These are phyloP conservation scores for Colletotrichum camelliae DNA, from an alignment of 2,329 filamentous ascomycete species.

Conservation along the genomic window DNA sequence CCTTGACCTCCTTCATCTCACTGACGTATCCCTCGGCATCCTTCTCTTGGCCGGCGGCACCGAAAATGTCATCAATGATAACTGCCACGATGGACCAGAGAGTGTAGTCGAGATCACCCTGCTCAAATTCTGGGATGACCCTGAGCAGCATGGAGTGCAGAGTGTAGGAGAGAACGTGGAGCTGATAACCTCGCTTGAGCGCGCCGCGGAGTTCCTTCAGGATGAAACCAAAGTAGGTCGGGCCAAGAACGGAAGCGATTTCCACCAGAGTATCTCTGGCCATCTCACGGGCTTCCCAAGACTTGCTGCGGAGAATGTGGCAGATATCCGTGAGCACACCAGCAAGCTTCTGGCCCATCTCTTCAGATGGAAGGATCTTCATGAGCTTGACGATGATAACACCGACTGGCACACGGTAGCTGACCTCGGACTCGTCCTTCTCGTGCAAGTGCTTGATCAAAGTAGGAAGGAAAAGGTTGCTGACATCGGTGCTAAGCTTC, in stretches of 20 bases:
- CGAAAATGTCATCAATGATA: slow-evolving; percentile 98
- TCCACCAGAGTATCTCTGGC: slow-evolving; percentile 86
- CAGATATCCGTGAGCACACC: slow-evolving; percentile 90
- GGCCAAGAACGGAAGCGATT: slow-evolving; percentile 80
- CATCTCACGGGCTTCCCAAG: slow-evolving; percentile 88
- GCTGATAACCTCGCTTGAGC: slow-evolving; percentile 84
- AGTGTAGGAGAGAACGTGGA: slow-evolving; percentile 94
- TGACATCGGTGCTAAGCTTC: slow-evolving; percentile 75
- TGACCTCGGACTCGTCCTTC: slow-evolving; percentile 94
- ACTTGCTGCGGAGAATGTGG: slow-evolving; percentile 88
- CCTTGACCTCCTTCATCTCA: slow-evolving; percentile 97
- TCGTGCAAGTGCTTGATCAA: slow-evolving; percentile 87
- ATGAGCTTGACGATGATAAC: slow-evolving; percentile 89
- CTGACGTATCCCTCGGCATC: slow-evolving; percentile 95
- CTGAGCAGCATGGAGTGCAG: slow-evolving; percentile 88
- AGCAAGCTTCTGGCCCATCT: slow-evolving; percentile 77
- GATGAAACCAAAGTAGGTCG: slow-evolving; percentile 88
- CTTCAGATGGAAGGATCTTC: slow-evolving; percentile 75
- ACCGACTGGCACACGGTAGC: slow-evolving; percentile 87
- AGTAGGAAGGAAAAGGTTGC: slow-evolving; percentile 77
- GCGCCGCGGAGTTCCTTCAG: slow-evolving; percentile 87
- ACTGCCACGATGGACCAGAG: slow-evolving; percentile 78
- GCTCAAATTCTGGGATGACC: slow-evolving; percentile 72
- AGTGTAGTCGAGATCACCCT: slow-evolving; percentile 91
- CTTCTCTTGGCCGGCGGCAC: slow-evolving; percentile 90